Base-by-base conservation (phyloP, 805 yeast genomes). In the Ogataea dorogensis region DNA sequence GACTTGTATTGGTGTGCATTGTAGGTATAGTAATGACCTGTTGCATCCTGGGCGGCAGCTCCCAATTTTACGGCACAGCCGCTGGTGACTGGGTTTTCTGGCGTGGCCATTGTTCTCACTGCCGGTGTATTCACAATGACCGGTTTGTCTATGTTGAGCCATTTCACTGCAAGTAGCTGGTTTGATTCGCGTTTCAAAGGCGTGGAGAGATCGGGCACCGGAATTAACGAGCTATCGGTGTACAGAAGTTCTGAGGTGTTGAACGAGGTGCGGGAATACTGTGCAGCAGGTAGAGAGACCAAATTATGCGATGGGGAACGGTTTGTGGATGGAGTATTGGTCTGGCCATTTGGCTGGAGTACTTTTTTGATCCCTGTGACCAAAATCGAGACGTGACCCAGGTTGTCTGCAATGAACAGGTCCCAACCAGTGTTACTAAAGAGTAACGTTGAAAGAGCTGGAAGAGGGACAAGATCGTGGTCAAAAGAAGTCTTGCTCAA, bases 371-470 rank as follows among this genome's bases (percentile, higher is more conserved):
- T 67, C 3, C 83, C 82, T 0, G 78, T 65, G 0, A 71, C 72
- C 15, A 72, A 54, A 40, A 80, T 70, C 2, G 83, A 71, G 28
- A 80, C 60, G 39, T 80, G 77, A 2, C 96, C 96, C 23, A 67
- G 54, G 15, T 69, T 71, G 56, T 89, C 98, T 28, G 84, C 69
- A 3, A 84, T 75, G 2, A 94, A 94, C 31, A 93, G 68, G 52
- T 89, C 95, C 38, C 84, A 78, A 28, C 91, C 91, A 1, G 80
- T 65, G 31, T 79, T 76, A 40, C 93, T 80, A 88, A 96, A 93
- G 24, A 72, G 64, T 5, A 86, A 72, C 17, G 68, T 51, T 1
- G 68, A 32, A 1, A 58, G 30, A 28, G 54, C 59, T 11, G 61
- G 61, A 24, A 59, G 58, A 5, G 31, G 19, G 5, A 36, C 44